Percentiles rank a stretch among this genome's conserved stretches.
Evolutionary conservation across 306 rosid species (phyloP).

Genomic region (Quercus rubra): DNA sequence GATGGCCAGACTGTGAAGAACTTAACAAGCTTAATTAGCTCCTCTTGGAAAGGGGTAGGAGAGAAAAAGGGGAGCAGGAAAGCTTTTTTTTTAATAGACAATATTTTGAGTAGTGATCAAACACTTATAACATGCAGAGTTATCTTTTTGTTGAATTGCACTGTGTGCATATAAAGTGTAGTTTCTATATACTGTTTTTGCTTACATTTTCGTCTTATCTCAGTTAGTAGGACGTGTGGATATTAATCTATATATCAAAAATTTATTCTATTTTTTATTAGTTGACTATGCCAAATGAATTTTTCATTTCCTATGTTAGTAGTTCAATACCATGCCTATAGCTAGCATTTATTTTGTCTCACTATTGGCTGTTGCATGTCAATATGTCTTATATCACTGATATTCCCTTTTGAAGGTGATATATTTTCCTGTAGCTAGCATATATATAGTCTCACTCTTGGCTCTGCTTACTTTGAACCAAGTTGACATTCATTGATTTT

Average conservation of each 20-base stretch:
- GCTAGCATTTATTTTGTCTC: too few species aligned
- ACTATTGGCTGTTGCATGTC: neutral
- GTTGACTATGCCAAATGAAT: neutral
- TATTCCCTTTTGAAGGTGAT: neutral
- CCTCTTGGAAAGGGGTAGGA: too few species aligned
- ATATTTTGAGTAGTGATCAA: too few species aligned
- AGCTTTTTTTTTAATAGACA: too few species aligned
- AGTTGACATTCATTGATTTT: neutral
- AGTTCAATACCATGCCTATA: neutral
- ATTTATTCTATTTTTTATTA: neutral
- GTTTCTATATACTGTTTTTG: neutral
- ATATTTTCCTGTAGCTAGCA: neutral
- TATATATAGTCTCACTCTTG: neutral
- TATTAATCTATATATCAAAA: neutral
- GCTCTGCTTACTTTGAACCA: conserved; percentile 7
- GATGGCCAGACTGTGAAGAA: too few species aligned
- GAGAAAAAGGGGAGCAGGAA: too few species aligned
- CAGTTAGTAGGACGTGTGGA: neutral
- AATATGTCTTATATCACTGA: neutral
- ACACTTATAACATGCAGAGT: neutral
- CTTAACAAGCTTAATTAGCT: too few species aligned
- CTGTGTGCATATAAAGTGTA: too few species aligned
- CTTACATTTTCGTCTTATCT: neutral
- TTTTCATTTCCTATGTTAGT: neutral
- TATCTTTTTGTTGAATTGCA: neutral